Evolutionary conservation across 1,139 yeast species (phyloP), one percentile per base, ranked within the genome.

Genomic region (Taphrina confusa): DNA sequence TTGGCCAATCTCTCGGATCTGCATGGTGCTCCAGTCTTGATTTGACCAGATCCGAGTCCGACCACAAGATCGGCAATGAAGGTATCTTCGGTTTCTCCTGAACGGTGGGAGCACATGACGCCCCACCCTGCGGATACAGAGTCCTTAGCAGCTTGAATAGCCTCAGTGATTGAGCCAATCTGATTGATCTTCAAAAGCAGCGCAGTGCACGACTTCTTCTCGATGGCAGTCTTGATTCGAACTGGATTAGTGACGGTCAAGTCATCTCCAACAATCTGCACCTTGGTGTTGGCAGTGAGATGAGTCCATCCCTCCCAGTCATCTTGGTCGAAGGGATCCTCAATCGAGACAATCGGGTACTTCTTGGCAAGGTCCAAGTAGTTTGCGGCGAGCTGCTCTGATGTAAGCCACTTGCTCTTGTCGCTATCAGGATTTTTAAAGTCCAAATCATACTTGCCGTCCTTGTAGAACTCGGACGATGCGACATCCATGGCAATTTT

Each of bases 11-110:
- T 90, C 82, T 91, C 97, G 69, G 96, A 88, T 83, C 97, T 89
- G 70, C 96, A 95, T 75, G 97, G 96, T 74, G 97, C 97, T 85
- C 97, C 97, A 71, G 96, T 87, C 90, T 91, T 91, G 78, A 91
- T 85, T 83, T 91, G 96, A 76, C 96, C 97, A 70, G 95, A 74
- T 83, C 97, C 87, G 76, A 91, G 82, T 81, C 97, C 97, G 72
- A 91, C 96, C 71, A 90, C 81, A 75, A 91, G 83, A 79, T 91
- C 97, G 74, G 97, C 97, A 78, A 91, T 90, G 82, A 87, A 85
- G 71, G 95, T 85, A 80, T 91, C 97, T 82, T 91, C 97, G 69
- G 97, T 90, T 83, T 91, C 97, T 81, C 97, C 97, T 70, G 96
- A 89, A 83, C 96, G 87, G 85, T 88, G 96, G 72, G 95, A 87